Evolutionary conservation across 352 stramenopile genomes (phyloP), one percentile per base, ranked within the genome.

Genomic region (Pythium rishiriense): DNA sequence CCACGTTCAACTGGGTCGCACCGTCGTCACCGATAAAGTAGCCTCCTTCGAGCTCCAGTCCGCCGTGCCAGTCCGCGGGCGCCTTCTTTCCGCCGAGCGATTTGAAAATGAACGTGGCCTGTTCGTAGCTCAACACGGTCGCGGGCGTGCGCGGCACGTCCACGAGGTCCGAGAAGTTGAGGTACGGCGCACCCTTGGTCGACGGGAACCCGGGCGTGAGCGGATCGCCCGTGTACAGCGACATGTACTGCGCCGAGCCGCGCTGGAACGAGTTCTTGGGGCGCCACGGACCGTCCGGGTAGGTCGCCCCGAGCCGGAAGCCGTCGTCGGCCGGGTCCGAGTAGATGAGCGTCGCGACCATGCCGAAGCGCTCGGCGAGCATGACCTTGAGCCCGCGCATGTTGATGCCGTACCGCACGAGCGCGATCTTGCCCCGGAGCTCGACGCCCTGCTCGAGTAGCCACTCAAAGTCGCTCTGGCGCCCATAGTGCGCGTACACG

Each of bases 401-500:
- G 54, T 83, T 85, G 50, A 72, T 60, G 53, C 90, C 90, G 61
- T 97, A 97, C 19, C 91, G 78, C 24, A 90, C 74, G 1, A 97
- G 53, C 10, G 93, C 91, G 51, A 97, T 93, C 55, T 85, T 93
- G 25, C 81, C 84, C 25, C 85, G 57, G 19, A 97, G 63, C 4
- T 75, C 79, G 55, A 97, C 77, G 49, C 88, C 88, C 2, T 80
- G 64, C 3, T 66, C 61, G 57, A 83, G 67, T 1, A 97, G 77
- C 60, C 70, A 90, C 41, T 92, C 69, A 61, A 97, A 97, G 65
- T 97, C 91, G 43, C 68, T 57, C 3, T 76, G 90, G n/a, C 73
- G 64, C 0, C 85, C 91, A 59, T 93, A 94, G 69, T 97, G 97
- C 22, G 86, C 90, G 67, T 96, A 97, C 53, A 97, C 87, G 0